Conservation (phyloP, 139 green algal genomes). For the Tetratostichococcus sp. region DNA sequence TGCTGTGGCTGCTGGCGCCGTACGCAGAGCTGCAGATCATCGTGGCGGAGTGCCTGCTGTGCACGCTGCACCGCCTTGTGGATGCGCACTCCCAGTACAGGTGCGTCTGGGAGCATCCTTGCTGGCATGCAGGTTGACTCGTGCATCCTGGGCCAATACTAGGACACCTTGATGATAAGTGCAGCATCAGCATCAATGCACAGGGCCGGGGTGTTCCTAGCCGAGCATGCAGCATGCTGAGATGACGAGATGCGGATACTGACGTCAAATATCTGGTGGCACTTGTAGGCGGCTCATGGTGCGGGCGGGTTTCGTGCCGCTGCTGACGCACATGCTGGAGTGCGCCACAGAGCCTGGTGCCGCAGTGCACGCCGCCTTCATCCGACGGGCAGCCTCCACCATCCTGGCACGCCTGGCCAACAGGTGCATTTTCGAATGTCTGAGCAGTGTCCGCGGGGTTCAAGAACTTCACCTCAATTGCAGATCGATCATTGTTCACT, state of each 20-base stretch:
- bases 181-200: no score
- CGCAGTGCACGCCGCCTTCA: neutral
- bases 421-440: neutral
- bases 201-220: no score
- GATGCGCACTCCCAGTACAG: neutral
- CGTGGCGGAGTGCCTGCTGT: neutral
- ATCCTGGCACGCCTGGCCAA: neutral
- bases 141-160: no score
- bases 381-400: neutral
- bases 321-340: neutral
- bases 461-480: no score
- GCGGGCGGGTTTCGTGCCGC: neutral
- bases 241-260: no score
- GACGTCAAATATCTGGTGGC: neutral
- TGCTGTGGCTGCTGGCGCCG: conserved; percentile 1
- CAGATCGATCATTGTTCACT: no score
- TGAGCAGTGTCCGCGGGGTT: no score
- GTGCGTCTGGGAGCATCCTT: neutral
- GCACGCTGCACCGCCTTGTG: neutral
- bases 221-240: no score
- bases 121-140: no score
- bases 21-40: conserved; percentile 1
- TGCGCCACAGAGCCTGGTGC: neutral
- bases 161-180: no score
- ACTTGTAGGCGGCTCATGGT: neutral